Base-by-base conservation (phyloP, 345 rosid genomes). In the Psidium friedrichsthalianum region DNA sequence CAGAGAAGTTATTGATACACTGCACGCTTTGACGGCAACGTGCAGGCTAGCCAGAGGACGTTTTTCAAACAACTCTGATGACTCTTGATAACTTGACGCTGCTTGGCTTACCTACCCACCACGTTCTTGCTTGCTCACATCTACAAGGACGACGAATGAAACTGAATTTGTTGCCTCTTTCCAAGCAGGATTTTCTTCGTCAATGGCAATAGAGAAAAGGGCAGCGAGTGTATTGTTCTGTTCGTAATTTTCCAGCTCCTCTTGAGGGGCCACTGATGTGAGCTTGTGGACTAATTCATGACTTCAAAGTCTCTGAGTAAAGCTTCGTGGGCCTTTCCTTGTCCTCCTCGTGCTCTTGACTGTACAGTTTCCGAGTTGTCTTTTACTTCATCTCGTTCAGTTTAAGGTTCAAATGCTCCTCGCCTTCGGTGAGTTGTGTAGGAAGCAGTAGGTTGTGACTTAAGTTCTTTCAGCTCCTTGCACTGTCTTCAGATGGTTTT, bases 91-190 rank as follows among this genome's bases (percentile, higher is more conserved):
- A 47, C 14, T 69, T 21, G 47, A 69, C 20, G 47, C 12, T 1
- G 24, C 6, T 4, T 69, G 78, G 78, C 6, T 69, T 32, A 8
- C 25, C 25, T 36, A 36, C 25, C 25, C 18, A 36, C 25, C 78
- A 69, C 47, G 18, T 69, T 21, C 76, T 32, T 64, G 3, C 76
- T 64, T 64, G 76, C 76, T 64, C 22, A 32, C 76, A 32, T 16
- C 3, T 0, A 1, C 24, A 64, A 36, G 4, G 0, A 3, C 12
- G 29, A 36, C 24, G 78, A 22, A 22, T 16, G 18, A 36, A 36
- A 20, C 80, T 69, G 80, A 69, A 4, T 10, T 20, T 10, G 8
- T 24, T 18, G 80, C 18, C 47, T 69, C 47, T 32, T 69, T 18
- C 24, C 80, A 36, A 36, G 80, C 80, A 69, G 80, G 10, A 36